Conservation (phyloP, 169 alveolate species). For the Plasmodium sp. region DNA sequence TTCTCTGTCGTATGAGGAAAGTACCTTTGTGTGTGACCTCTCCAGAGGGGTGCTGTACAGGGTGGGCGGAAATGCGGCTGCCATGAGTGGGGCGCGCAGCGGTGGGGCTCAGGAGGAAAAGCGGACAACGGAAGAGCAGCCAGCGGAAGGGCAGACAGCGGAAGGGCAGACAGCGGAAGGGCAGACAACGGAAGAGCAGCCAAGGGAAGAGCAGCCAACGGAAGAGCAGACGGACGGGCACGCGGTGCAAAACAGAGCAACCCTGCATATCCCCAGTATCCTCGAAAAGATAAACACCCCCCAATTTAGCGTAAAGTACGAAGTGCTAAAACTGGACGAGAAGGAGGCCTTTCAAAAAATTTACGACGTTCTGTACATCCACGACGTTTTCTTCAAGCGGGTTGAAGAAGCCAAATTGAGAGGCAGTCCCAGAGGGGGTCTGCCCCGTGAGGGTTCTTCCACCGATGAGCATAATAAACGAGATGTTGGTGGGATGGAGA, state of each 20-base stretch:
- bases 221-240: not conserved
- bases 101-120: not conserved
- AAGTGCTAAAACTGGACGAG: constrained; percentile 8
- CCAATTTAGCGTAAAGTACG: constrained; percentile 17
- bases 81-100: not conserved
- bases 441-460: not conserved
- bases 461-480: not conserved
- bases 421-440: not conserved
- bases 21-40: constrained; percentile 15
- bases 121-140: not conserved
- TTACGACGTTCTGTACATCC: constrained; percentile 45
- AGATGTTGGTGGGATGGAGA: constrained; percentile 1
- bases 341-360: constrained; percentile 23
- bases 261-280: not conserved
- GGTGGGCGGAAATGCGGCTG: not conserved
- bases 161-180: not conserved
- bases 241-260: not conserved
- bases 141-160: not conserved
- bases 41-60: constrained; percentile 25
- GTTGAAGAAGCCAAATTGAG: not conserved
- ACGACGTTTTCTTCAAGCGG: constrained; percentile 19
- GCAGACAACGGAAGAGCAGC: no score
- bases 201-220: not conserved
- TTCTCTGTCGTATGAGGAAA: constrained; percentile 5
- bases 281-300: constrained; percentile 2